Conservation (phyloP, 345 rosid genomes). For the Aegle marmelos region DNA sequence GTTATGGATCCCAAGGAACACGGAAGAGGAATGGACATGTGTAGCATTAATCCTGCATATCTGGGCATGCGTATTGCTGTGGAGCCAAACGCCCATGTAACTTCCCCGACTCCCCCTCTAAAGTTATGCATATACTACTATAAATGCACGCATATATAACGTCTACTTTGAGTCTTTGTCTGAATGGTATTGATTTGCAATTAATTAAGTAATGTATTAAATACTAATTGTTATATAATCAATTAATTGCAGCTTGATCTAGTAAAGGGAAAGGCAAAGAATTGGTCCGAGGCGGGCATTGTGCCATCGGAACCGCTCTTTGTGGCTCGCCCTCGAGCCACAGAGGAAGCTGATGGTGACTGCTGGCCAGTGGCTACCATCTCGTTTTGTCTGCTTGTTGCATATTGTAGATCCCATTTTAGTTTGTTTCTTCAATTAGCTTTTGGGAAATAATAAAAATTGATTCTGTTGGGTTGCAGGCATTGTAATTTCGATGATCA, state of each 20-base stretch:
- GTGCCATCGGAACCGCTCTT: conserved; percentile 91
- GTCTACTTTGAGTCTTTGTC: too few relatives aligned
- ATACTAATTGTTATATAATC: too few relatives aligned
- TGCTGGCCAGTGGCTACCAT: neutral
- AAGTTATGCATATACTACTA: conserved; percentile 50
- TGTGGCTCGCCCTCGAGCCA: conserved; percentile 79
- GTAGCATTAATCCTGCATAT: conserved; percentile 72
- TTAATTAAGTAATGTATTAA: too few relatives aligned
- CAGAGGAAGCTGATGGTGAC: conserved; percentile 86
- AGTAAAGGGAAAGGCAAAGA: conserved; percentile 60
- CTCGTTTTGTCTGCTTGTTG: too few relatives aligned
- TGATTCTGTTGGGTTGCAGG: conserved; percentile 36
- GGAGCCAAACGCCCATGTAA: conserved; percentile 94
- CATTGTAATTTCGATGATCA: conserved; percentile 74
- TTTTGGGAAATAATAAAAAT: too few relatives aligned
- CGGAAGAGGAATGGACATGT: conserved; percentile 98
- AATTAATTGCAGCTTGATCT: conserved; percentile 56
- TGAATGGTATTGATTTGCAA: too few relatives aligned
- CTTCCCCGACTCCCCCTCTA: conserved; percentile 87
- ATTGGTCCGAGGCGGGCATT: conserved; percentile 72
- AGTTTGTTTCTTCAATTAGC: too few relatives aligned
- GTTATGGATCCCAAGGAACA: conserved; percentile 84
- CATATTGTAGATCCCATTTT: too few relatives aligned
- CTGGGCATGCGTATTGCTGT: conserved; percentile 82
- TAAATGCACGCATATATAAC: too few relatives aligned